Conservation (phyloP, 768 basidiomycete species). For the Baorangia bicolor region DNA sequence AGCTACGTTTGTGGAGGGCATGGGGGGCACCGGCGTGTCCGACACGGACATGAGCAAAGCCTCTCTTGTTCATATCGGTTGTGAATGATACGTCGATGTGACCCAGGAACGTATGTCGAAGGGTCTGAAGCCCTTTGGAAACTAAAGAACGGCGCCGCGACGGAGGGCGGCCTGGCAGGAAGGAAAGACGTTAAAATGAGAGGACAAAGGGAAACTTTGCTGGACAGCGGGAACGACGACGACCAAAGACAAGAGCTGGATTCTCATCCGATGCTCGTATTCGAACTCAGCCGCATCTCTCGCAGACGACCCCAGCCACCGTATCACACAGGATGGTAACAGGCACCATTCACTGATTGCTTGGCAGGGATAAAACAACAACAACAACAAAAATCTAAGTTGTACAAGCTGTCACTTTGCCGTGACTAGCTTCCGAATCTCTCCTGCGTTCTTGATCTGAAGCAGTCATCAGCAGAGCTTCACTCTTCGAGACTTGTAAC, state of each 20-base stretch:
- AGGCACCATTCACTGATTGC: neutral
- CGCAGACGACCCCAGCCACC: slow-evolving; percentile 13
- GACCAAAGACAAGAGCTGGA: slow-evolving; percentile 2
- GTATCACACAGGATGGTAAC: too few relatives aligned
- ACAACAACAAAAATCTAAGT: neutral
- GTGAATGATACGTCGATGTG: slow-evolving; percentile 3
- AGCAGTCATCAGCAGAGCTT: neutral
- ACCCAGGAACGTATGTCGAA: neutral
- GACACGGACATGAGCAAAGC: slow-evolving; percentile 24
- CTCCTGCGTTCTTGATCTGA: slow-evolving; percentile 25
- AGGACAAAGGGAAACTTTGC: slow-evolving; percentile 2
- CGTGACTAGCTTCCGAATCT: slow-evolving; percentile 22
- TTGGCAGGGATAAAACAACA: neutral
- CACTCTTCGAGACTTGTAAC: neutral
- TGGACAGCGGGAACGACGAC: slow-evolving; percentile 8
- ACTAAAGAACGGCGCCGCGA: slow-evolving; percentile 32
- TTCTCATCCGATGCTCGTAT: slow-evolving; percentile 3
- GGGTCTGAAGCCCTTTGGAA: slow-evolving; percentile 8
- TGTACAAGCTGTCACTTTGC: neutral
- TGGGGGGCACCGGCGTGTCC: slow-evolving; percentile 23
- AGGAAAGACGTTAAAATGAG: slow-evolving; percentile 21
- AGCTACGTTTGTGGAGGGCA: too few relatives aligned
- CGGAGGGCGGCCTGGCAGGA: slow-evolving; percentile 20
- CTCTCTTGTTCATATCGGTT: slow-evolving; percentile 31
- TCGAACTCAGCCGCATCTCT: slow-evolving; percentile 26